Conservation (phyloP, 495 filamentous ascomycete genomes). For the Astrothelium subdiscretum region DNA sequence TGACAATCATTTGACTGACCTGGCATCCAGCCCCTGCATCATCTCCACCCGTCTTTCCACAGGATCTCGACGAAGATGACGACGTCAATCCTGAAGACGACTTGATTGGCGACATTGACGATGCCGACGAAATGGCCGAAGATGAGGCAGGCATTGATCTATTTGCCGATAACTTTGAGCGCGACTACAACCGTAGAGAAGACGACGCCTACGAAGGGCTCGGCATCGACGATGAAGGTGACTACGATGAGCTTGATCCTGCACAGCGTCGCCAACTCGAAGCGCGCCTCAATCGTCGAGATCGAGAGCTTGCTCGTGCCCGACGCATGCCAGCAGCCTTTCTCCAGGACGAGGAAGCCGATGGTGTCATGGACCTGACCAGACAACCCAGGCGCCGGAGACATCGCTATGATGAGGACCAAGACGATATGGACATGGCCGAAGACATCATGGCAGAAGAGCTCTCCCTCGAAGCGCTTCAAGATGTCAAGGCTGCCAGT, state of each 20-base stretch:
- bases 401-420: conserved; percentile 85
- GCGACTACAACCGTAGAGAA: conserved; percentile 58
- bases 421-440: conserved; percentile 77
- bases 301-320: conserved; percentile 64
- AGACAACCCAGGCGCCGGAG: conserved; percentile 68
- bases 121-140: conserved; percentile 91
- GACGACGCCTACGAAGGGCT: conserved; percentile 56
- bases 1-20: neutral
- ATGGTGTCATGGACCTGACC: conserved; percentile 69
- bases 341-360: conserved; percentile 79
- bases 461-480: conserved; percentile 78
- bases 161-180: conserved; percentile 80
- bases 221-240: conserved; percentile 71
- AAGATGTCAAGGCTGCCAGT: conserved; percentile 87
- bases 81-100: conserved; percentile 60
- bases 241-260: conserved; percentile 62
- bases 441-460: conserved; percentile 91
- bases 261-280: conserved; percentile 68
- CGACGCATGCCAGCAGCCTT: conserved; percentile 74
- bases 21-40: conserved; percentile 35
- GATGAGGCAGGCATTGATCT: conserved; percentile 91
- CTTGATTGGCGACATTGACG: conserved; percentile 72
- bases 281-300: conserved; percentile 68
- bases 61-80: conserved; percentile 61
- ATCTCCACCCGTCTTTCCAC: conserved; percentile 46